Base-by-base conservation (phyloP, 345 rosid species). In the Hibiscus syriacus region DNA sequence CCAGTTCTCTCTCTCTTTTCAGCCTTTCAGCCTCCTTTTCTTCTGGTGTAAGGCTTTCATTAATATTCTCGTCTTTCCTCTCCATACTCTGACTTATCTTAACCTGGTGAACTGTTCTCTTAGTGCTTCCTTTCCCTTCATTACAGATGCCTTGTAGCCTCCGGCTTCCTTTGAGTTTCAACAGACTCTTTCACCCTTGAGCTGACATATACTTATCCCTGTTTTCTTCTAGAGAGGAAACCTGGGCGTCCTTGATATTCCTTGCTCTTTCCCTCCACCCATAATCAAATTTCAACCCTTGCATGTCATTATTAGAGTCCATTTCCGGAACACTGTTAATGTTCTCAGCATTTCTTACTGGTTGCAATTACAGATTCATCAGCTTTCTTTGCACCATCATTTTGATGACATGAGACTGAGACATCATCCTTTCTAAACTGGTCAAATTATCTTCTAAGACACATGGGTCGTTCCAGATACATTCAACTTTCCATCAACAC, bases 1-100 rank as follows among this genome's bases (percentile, higher is more conserved):
- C 94, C 38, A 78, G 39, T 75, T 81, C 90, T 72, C 79, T 80
- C 70, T 90, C 92, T 68, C 83, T 84, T 73, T 74, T 84, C 64
- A 84, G 23, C 76, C 83, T 83, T 66, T 83, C 92, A 41, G 72
- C 54, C 74, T 84, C 90, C 74, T 74, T 88, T 54, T 73, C 86
- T 56, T 80, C 86, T 46, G 76, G 49, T 67, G 65, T 23, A 16
- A 19, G 68, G n/a, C 76, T 78, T 49, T 67, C 77, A 60, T 66
- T 56, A 25, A 72, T 17, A 43, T 70, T 80, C 66, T 77, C 81
- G 55, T 77, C 74, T 73, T 75, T 83, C 67, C 72, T 78, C 68
- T 77, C 86, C 2, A 56, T 34, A 36, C 36, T 50, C 64, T 70
- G 76, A 66, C 32, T 69, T 23, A 49, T 64, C 72, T 73, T 64